phyloP scores from a whole-genome alignment of 108 stramenopile genomes.

The Conticribra weissflogii region DNA sequence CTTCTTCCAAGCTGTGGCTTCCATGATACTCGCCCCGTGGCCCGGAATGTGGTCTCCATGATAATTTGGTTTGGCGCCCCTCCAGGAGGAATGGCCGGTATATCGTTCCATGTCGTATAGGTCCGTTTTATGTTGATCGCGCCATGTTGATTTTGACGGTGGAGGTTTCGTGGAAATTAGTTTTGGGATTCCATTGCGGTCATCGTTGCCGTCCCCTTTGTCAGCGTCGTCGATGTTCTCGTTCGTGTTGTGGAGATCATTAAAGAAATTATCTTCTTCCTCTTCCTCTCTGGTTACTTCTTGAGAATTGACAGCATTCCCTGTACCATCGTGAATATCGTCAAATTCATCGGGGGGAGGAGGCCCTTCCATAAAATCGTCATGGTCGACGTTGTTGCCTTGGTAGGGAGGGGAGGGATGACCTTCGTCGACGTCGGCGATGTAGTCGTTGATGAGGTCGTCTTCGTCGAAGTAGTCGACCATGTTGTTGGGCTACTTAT shows the following conservation, averaged over 20 bases:
- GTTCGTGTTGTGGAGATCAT: background rate
- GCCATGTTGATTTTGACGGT: conserved; percentile 6
- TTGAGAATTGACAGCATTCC: background rate
- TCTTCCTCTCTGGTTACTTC: background rate
- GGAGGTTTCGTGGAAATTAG: conserved; percentile 13
- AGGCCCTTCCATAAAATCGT: conserved; percentile 42
- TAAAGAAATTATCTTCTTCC: background rate
- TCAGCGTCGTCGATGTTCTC: background rate
- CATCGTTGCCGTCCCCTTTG: background rate
- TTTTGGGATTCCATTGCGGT: conserved; percentile 1
- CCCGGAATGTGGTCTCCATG: background rate
- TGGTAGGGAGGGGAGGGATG: too few species aligned
- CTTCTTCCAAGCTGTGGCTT: conserved; percentile 45
- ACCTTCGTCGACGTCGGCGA: conserved; percentile 46
- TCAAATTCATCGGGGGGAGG: conserved; percentile 20
- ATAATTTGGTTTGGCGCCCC: conserved; percentile 10
- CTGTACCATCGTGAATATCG: conserved; percentile 7
- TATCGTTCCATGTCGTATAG: conserved; percentile 42
- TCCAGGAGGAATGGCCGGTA: conserved; percentile 37
- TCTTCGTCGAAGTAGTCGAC: conserved; percentile 52
- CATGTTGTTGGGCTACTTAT: background rate
- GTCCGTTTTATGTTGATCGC: background rate
- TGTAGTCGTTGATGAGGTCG: conserved; percentile 63
- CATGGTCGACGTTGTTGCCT: conserved; percentile 61
- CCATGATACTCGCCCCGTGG: conserved; percentile 39